Evolutionary conservation across 352 stramenopile species (phyloP), one percentile per base, ranked within the genome.

Genomic region (Pythium grandisporangium): DNA sequence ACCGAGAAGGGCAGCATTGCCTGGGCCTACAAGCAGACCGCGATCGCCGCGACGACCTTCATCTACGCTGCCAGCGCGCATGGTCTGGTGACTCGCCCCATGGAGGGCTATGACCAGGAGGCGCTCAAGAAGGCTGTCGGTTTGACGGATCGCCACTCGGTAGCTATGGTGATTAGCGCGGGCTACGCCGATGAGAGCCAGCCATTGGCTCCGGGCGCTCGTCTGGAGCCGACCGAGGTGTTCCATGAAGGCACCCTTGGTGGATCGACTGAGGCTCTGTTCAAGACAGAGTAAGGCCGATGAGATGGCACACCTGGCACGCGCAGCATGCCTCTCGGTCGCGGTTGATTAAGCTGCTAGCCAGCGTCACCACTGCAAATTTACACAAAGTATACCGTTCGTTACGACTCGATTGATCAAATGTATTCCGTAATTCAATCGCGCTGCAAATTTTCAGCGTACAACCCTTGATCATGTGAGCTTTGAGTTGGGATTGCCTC

Each of bases 1-100:
- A 47, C 51, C 1, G 29, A 26, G 11, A 19, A 48, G 20, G 41
- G 37, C 35, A n/a, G n/a, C n/a, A 43, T 55, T 16, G 51, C 50
- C 14, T 73, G 63, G 63, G 41, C 58, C 14, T 61, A 57, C 54
- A 73, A 73, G 53, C 48, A 59, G 32, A 65, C 58, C 10, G 62
- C 59, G 46, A 41, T 73, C 14, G 58, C 59, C 21, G 63, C 60
- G 4, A 40, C 42, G 8, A 63, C 53, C 17, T 65, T 64, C 52
- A 39, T 70, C 4, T 63, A 61, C 37, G 63, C 63, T 3, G 55
- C 59, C 14, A 33, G 48, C 23, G 53, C 57, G 10, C 53, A 70
- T 30, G 58, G 50, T 35, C 41, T 73, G 33, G 62, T 38, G 20
- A 61, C 50, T 12, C 58, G 53, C 37, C 42, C 48, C 11, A 66